Evolutionary conservation across 2,329 filamentous ascomycete species (phyloP), one percentile per base, ranked within the genome.

Genomic region (Raffaelea deltoideospora): DNA sequence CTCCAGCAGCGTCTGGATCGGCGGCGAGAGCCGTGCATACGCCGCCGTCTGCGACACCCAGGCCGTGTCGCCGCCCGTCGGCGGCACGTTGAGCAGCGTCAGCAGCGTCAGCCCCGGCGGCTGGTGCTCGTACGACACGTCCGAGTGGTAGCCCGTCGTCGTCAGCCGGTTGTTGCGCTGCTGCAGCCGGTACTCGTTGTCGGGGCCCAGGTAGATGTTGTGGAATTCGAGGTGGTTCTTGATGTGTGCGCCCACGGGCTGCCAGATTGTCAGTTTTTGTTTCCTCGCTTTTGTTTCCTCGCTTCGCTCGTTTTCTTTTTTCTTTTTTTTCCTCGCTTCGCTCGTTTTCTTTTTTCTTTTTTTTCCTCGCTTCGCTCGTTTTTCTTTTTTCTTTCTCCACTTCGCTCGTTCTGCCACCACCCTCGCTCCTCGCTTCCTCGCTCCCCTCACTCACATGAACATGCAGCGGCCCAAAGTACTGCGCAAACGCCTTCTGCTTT

Each of bases 141-240:
- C 59, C 1, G 56, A 58, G 46, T 62, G 59, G 41, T 54, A 63
- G 1, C 53, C 54, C 4, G 50, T 52, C 4, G 55, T 58, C 26
- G 54, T 57, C 18, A 61, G 47, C 22, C 49, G 52, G 37, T 56
- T 54, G 14, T 46, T 49, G n/a, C 46, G 51, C 19, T 48, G 47
- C 15, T 54, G 51, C 5, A 48, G 48, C 6, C 59, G 55, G 47
- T 60, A 61, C 26, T 57, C 53, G 43, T 63, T 65, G 47, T 60
- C 62, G 2, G 56, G 54, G 0, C 59, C 63, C 0, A 64, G 55
- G 47, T 65, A 64, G 41, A 64, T 63, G 42, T 60, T 62, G 47
- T 64, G 59, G 34, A 63, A 51, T 43, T 64, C 60, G 10, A 61
- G 49, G 24, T 58, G 50, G 41, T 57, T 56, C 37, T 62, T 54